Conservation (phyloP, 1,139 yeast species). For the Candida sanyaensis region DNA sequence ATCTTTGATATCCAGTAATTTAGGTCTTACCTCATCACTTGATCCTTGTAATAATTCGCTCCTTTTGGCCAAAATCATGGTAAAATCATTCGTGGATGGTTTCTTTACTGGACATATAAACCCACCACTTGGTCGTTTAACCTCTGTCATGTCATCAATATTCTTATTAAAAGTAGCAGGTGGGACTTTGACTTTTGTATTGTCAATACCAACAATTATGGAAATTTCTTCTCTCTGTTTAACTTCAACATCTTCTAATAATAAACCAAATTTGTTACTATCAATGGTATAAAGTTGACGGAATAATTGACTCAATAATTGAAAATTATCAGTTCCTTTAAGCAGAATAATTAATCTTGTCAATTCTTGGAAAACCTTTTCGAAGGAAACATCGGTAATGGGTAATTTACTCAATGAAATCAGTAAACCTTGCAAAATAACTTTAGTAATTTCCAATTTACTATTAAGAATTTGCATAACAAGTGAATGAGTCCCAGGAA, state of each 20-base stretch:
- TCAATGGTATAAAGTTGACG: slow-evolving; percentile 33
- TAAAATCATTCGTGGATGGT: slow-evolving; percentile 29
- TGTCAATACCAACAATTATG: slow-evolving; percentile 33
- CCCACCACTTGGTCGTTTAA: slow-evolving; percentile 17
- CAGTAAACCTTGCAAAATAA: slow-evolving; percentile 30
- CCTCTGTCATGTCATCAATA: slow-evolving; percentile 31
- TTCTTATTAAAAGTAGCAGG: slow-evolving; percentile 17
- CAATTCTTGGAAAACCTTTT: slow-evolving; percentile 26
- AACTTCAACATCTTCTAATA: slow-evolving; percentile 26
- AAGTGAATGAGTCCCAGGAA: slow-evolving; percentile 31
- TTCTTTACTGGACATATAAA: slow-evolving; percentile 33
- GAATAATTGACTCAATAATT: slow-evolving; percentile 26
- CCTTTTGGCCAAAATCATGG: slow-evolving; percentile 35
- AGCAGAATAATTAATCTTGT: slow-evolving; percentile 37
- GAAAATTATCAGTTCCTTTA: slow-evolving; percentile 32
- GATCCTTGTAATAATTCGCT: slow-evolving; percentile 1
- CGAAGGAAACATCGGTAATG: slow-evolving; percentile 34
- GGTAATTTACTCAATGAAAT: slow-evolving; percentile 32
- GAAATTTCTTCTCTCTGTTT: slow-evolving; percentile 36
- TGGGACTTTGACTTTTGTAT: slow-evolving; percentile 15
- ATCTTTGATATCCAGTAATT: neutral
- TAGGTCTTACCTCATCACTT: neutral
- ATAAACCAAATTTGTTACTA: slow-evolving; percentile 26
- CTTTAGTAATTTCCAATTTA: slow-evolving; percentile 30
- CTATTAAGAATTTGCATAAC: slow-evolving; percentile 38